Percentiles rank a stretch among this genome's conserved stretches.
Evolutionary conservation across 2,329 filamentous ascomycete species (phyloP).

Genomic region (Aspergillus unguis): DNA sequence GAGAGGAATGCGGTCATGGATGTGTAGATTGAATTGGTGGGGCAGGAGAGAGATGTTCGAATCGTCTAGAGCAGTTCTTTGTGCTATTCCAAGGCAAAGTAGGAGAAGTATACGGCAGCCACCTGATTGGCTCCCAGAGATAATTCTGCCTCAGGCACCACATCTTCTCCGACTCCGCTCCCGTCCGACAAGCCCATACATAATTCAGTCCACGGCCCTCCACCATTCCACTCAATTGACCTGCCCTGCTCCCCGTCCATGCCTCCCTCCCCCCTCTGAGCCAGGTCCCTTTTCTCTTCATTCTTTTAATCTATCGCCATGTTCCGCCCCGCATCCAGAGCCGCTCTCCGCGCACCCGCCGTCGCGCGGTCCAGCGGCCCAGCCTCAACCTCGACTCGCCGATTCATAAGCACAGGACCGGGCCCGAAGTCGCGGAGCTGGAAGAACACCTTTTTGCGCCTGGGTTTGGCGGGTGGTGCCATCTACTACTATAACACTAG

Average conservation of each 20-base stretch:
- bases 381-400: constrained; percentile 21
- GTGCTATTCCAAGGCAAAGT: background rate
- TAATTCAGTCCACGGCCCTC: background rate
- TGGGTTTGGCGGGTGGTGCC: constrained; percentile 70
- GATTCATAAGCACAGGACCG: constrained; percentile 56
- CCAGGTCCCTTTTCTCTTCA: constrained; percentile 2
- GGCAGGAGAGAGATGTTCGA: background rate
- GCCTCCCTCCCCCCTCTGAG: constrained; percentile 5
- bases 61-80: background rate
- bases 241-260: background rate
- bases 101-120: background rate
- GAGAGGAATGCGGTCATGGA: too few species aligned
- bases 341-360: constrained; percentile 40
- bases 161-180: constrained; percentile 8
- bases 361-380: constrained; percentile 25
- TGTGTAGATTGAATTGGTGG: background rate
- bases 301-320: constrained; percentile 32
- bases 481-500: constrained; percentile 96
- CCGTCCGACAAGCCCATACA: constrained; percentile 7
- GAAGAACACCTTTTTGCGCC: constrained; percentile 71
- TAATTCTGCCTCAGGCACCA: background rate
- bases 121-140: background rate
- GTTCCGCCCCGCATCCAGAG: constrained; percentile 52
- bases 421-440: constrained; percentile 69
- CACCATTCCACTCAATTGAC: constrained; percentile 4